These are phyloP conservation scores for Phytopythium montanum DNA, from an alignment of 352 stramenopile genomes.

Conservation along the genomic window DNA sequence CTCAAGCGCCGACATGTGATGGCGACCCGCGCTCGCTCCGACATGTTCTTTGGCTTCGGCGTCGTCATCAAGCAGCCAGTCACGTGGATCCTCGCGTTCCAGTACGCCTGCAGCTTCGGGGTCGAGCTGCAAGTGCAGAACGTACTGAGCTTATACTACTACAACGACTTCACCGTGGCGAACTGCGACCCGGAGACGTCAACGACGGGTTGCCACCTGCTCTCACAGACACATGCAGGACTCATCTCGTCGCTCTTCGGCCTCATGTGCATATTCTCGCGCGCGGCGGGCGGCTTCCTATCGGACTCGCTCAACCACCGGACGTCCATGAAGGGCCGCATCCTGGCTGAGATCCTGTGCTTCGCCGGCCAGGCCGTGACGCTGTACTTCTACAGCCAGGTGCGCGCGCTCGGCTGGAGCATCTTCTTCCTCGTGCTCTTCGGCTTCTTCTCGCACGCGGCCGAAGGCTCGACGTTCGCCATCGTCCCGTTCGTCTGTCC, in stretches of 20 bases:
- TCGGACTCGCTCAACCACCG: slow-evolving; percentile 74
- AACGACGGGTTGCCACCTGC: slow-evolving; percentile 21
- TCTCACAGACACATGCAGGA: slow-evolving; percentile 43
- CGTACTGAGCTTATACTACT: slow-evolving; percentile 87
- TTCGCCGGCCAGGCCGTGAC: slow-evolving; percentile 72
- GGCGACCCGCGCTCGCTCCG: slow-evolving; percentile 16
- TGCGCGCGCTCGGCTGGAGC: slow-evolving; percentile 31
- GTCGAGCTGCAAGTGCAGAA: slow-evolving; percentile 95
- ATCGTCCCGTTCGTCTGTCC: slow-evolving; percentile 53
- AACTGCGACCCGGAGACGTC: slow-evolving; percentile 30
- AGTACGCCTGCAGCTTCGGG: slow-evolving; percentile 93
- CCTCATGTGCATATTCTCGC: slow-evolving; percentile 92
- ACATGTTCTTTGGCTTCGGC: slow-evolving; percentile 28
- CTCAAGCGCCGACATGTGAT: slow-evolving; percentile 54
- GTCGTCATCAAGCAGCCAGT: slow-evolving; percentile 42
- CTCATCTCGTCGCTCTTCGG: slow-evolving; percentile 91
- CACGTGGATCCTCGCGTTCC: slow-evolving; percentile 88
- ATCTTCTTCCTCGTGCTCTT: slow-evolving; percentile 88
- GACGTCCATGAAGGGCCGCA: slow-evolving; percentile 76
- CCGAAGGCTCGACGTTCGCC: slow-evolving; percentile 41
- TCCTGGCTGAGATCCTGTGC: slow-evolving; percentile 73
- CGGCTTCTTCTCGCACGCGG: slow-evolving; percentile 76
- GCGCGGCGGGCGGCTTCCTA: slow-evolving; percentile 77
- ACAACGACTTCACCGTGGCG: slow-evolving; percentile 66
- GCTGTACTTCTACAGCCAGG: slow-evolving; percentile 82